Percentiles rank a stretch among this genome's conserved stretches.
Evolutionary conservation across 106 monocot species (phyloP).

Genomic region (Triglochin maritima): DNA sequence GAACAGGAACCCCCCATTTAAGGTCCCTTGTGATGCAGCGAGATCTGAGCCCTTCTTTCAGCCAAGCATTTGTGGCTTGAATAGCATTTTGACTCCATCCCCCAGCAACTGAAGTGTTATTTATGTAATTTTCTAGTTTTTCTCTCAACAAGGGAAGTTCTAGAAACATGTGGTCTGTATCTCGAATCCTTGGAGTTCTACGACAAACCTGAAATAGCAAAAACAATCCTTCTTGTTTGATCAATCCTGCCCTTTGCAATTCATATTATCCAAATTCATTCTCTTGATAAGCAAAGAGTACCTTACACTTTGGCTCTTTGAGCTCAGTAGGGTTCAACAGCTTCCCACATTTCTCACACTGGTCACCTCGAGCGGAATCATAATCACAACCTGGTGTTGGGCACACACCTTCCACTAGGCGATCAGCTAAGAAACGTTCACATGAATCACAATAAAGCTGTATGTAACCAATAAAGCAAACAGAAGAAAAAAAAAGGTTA

Average conservation of each 20-base stretch:
- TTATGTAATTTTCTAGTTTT: conserved; percentile 71
- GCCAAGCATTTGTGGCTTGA: conserved; percentile 89
- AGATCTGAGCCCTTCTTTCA: conserved; percentile 77
- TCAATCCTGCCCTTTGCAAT: no score
- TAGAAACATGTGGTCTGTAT: conserved; percentile 89
- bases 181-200: conserved; percentile 60
- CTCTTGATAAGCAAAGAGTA: conserved; percentile 4
- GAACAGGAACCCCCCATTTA: conserved; percentile 98
- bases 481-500: not conserved
- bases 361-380: conserved; percentile 80
- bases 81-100: conserved; percentile 92
- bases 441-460: conserved; percentile 93
- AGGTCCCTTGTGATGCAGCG: conserved; percentile 98
- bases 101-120: conserved; percentile 48
- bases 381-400: conserved; percentile 65
- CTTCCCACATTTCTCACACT: conserved; percentile 94
- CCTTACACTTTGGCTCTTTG: conserved; percentile 91
- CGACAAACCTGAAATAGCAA: conserved; percentile 47
- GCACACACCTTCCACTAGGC: conserved; percentile 89
- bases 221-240: not conserved
- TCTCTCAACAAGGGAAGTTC: conserved; percentile 67
- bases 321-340: conserved; percentile 84
- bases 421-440: conserved; percentile 73
- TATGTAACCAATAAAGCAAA: conserved; percentile 4
- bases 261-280: no score